Base-by-base conservation (phyloP, 2,329 filamentous ascomycete species). In the Botryotinia calthae region DNA sequence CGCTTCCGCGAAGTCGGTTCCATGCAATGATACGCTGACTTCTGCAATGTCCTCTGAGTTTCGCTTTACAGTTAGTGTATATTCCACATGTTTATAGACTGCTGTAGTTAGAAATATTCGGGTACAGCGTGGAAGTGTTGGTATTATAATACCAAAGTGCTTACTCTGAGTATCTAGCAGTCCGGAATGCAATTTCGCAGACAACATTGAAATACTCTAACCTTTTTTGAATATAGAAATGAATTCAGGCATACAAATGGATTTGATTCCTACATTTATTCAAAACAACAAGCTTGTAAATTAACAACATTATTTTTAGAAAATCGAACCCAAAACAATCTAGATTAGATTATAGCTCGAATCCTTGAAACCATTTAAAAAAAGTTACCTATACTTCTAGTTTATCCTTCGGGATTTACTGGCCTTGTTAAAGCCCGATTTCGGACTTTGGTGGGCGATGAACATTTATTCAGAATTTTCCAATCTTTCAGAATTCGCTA, bases 1-100 rank as follows among this genome's bases (percentile, higher is more conserved):
- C 61, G 61, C 61, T 71, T 66, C 70, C 61, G 40, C 34, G 37
- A 44, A 18, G 40, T 56, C 59, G 61, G 70, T 31, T 59, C 28
- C n/a, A 56, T 59, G 70, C 31, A 65, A 34, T 56, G 61, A 8
- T 34, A 72, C 62, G 48, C 70, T 66, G 62, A 71, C 46, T 59
- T 65, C 40, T 58, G 37, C 34, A 40, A 56, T 16, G 14, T 28
- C 46, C 64, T 20, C 51, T 56, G n/a, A 16, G 28, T 56, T 56
- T 8, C 1, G 14, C 51, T 56, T 18, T 56, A 31, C n/a, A 28
- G 14, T 56, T 28, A 28, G n/a, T 28, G 51, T 18, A 14, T 1
- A 37, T 4, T 18, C 1, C n/a, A 18, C 10, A 31, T n/a, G 34
- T 34, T 51, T n/a, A 22, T 28, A 40, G 44, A n/a, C 44, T 66